Percentiles rank a stretch among this genome's conserved stretches.
phyloP scores from a whole-genome alignment of 495 filamentous ascomycete species.

The Penicillium roqueforti region DNA sequence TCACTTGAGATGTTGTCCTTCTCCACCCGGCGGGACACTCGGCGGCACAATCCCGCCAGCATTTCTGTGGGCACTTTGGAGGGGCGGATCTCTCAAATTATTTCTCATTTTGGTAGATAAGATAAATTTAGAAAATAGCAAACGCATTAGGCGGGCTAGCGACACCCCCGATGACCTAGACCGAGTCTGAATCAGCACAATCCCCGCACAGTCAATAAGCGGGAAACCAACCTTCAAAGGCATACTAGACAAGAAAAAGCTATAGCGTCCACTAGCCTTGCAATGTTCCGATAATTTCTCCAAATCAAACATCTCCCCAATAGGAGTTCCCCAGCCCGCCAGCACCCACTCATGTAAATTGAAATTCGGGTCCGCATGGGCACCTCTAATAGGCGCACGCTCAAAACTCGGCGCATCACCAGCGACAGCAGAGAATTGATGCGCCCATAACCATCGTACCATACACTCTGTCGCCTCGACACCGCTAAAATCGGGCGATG shows the following conservation, averaged over 20 bases:
- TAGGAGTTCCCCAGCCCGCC: constrained; percentile 51
- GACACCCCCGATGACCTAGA: constrained; percentile 39
- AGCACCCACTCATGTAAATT: constrained; percentile 49
- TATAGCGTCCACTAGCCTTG: constrained; percentile 39
- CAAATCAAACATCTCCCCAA: constrained; percentile 56
- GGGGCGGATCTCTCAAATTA: neutral
- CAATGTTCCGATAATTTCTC: constrained; percentile 45
- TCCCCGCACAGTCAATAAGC: neutral
- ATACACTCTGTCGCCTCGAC: constrained; percentile 35
- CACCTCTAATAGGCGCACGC: constrained; percentile 25
- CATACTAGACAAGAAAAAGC: constrained; percentile 51
- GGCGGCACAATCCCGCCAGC: neutral
- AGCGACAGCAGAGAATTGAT: constrained; percentile 46
- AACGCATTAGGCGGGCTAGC: constrained; percentile 42
- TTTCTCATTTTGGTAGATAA: neutral
- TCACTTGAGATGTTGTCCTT: neutral
- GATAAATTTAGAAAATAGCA: constrained; percentile 33
- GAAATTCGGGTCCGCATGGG: constrained; percentile 19
- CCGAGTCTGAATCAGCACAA: neutral
- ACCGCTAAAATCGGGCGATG: constrained; percentile 30
- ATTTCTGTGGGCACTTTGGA: neutral
- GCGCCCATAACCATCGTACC: constrained; percentile 43
- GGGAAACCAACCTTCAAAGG: constrained; percentile 43
- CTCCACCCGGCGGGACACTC: neutral
- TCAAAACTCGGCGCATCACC: constrained; percentile 38